Evolutionary conservation across 139 green algal genomes (phyloP), one percentile per base, ranked within the genome.

Genomic region (Chlorella vulgaris): DNA sequence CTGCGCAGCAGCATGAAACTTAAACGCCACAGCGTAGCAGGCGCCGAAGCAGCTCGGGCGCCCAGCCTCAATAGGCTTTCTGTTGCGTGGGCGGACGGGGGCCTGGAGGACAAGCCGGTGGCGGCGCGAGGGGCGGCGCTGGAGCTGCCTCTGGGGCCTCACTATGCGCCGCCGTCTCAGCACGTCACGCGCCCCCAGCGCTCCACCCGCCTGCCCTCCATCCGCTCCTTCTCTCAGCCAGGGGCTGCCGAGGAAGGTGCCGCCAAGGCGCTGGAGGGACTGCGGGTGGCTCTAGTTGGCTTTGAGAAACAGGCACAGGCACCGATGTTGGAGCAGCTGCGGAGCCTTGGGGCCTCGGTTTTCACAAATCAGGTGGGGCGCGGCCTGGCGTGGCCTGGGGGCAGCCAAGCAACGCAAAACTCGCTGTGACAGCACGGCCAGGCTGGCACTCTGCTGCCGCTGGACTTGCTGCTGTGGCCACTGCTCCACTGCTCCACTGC

Each of bases 161-260:
- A 79, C 53, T 79, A 79, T 24, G 58, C 51, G 35, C 50, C 73
- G 36, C 73, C 73, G 69, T 1, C 5, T 7, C 50, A 29, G 42
- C 42, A 42, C 43, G 0, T 15, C 40, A 42, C 69, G 40, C 7
- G 42, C 69, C 43, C 10, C 42, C 43, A 42, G 69, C 43, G n/a
- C 69, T 2, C 26, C 42, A 33, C 42, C n/a, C n/a, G 42, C 29
- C 69, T 62, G 69, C 69, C 69, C 1, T 18, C 7, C 42, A 76
- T 76, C 10, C 69, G 43, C 29, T 19, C 39, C 24, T 75, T 75
- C 39, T 28, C 22, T n/a, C 15, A 36, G 21, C 65, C 29, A 36
- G 47, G 15, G 55, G 55, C 15, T 65, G 55, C 28, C 5, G 22
- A 29, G 18, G 22, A 15, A 10, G 15, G 47, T 15, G 47, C 15